Conservation (phyloP, 2,329 filamentous ascomycete genomes). For the Scedosporium dehoogii region DNA sequence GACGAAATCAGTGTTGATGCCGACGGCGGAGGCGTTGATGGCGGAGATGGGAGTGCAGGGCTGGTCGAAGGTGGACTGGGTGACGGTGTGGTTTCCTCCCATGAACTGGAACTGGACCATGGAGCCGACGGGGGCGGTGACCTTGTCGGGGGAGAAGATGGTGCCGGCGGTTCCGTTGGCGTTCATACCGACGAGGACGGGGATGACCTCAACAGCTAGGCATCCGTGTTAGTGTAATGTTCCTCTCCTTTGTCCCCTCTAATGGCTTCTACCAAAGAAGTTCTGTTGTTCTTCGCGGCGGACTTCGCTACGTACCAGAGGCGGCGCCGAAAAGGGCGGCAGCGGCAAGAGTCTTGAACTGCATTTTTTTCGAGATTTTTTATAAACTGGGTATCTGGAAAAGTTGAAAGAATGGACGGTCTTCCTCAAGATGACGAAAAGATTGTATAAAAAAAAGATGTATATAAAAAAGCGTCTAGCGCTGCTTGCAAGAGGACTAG, state of each 20-base stretch:
- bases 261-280: too few relatives aligned
- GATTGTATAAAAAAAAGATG: neutral
- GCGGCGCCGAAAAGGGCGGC: conserved; percentile 37
- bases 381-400: conserved; percentile 9
- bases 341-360: conserved; percentile 36
- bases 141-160: conserved; percentile 55
- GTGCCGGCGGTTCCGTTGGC: conserved; percentile 40
- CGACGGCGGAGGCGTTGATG: conserved; percentile 39
- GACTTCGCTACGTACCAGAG: conserved; percentile 27
- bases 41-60: conserved; percentile 44
- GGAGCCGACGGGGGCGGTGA: conserved; percentile 56
- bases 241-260: neutral
- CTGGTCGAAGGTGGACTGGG: conserved; percentile 63
- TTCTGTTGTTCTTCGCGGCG: neutral
- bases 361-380: conserved; percentile 33
- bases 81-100: conserved; percentile 66
- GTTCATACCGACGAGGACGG: conserved; percentile 49
- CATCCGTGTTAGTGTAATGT: conserved; percentile 7
- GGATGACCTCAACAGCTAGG: conserved; percentile 7
- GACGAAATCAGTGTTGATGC: conserved; percentile 61
- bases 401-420: conserved; percentile 7
- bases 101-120: conserved; percentile 60
- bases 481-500: conserved; percentile 37
- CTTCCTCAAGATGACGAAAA: neutral
- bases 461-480: conserved; percentile 31